phyloP scores from a whole-genome alignment of 202 grass and related monocot species.

The Alloteropsis angusta region DNA sequence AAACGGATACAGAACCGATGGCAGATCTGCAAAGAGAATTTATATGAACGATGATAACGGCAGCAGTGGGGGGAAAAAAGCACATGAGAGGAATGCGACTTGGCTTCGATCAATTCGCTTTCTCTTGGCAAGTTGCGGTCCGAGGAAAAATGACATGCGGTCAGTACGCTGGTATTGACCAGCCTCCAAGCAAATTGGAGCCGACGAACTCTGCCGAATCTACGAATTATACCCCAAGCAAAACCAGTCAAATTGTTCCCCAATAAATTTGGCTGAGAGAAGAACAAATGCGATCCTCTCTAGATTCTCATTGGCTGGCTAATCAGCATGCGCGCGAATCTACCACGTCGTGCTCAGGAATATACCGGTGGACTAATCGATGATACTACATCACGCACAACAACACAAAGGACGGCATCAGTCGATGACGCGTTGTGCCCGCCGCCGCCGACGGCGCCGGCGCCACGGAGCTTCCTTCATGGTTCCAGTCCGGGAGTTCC shows the following conservation, averaged over 20 bases:
- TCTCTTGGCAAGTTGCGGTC: background rate
- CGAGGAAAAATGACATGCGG: background rate
- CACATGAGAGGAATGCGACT: background rate
- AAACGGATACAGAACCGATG: background rate
- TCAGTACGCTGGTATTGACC: constrained; percentile 1
- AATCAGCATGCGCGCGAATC: background rate
- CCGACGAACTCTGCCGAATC: background rate
- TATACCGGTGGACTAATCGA: background rate
- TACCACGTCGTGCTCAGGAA: background rate
- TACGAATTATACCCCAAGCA: background rate
- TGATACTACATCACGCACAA: background rate
- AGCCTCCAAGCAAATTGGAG: background rate
- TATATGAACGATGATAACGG: background rate
- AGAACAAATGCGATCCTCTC: background rate
- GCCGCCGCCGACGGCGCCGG: background rate
- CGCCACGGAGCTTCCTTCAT: background rate
- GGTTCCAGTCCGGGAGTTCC: background rate
- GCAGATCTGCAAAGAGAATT: background rate
- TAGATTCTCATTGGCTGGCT: background rate
- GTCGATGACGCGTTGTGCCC: background rate
- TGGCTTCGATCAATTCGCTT: background rate
- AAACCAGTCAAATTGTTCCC: background rate
- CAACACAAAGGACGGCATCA: background rate
- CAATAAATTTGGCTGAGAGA: background rate
- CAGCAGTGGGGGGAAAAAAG: background rate